Evolutionary conservation across 441 rosid genomes (phyloP).

Genomic region (Kokia cookei): DNA sequence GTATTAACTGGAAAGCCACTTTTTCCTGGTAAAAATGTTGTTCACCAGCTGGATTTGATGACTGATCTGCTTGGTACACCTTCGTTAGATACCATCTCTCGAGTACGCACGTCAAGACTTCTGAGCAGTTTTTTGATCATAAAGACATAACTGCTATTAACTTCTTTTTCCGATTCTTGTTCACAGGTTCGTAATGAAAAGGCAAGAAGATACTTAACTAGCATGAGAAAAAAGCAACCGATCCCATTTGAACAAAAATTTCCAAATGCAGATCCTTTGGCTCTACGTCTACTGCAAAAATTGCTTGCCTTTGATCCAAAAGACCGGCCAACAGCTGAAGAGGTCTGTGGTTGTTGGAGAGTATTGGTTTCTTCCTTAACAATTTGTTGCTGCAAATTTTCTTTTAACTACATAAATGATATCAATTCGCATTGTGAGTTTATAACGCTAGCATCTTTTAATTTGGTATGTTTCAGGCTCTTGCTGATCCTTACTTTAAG

Average conservation of each 20-base stretch:
- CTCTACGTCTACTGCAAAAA: constrained; percentile 63
- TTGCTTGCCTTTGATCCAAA: constrained; percentile 96
- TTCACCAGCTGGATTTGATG: constrained; percentile 88
- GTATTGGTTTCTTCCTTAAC: background rate
- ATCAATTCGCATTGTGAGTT: constrained; percentile 1
- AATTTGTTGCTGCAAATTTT: background rate
- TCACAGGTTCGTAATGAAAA: constrained; percentile 86
- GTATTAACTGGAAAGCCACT: constrained; percentile 79
- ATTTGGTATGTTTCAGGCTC: constrained; percentile 42
- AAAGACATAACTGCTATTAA: background rate
- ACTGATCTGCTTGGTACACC: constrained; percentile 94
- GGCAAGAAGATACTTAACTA: constrained; percentile 86
- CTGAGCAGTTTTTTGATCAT: background rate
- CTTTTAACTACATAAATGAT: background rate
- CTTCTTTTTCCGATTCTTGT: background rate
- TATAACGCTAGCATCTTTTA: background rate
- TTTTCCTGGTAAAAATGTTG: constrained; percentile 92
- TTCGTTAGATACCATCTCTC: constrained; percentile 77
- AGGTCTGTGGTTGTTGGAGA: constrained; percentile 35
- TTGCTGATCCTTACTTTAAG: constrained; percentile 89
- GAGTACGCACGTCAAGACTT: constrained; percentile 35
- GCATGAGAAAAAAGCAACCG: constrained; percentile 90
- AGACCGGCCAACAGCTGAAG: constrained; percentile 90
- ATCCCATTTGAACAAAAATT: constrained; percentile 67
- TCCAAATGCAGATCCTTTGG: constrained; percentile 82